Base-by-base conservation (phyloP, 2,329 filamentous ascomycete genomes). In the Rutstroemia sp. region DNA sequence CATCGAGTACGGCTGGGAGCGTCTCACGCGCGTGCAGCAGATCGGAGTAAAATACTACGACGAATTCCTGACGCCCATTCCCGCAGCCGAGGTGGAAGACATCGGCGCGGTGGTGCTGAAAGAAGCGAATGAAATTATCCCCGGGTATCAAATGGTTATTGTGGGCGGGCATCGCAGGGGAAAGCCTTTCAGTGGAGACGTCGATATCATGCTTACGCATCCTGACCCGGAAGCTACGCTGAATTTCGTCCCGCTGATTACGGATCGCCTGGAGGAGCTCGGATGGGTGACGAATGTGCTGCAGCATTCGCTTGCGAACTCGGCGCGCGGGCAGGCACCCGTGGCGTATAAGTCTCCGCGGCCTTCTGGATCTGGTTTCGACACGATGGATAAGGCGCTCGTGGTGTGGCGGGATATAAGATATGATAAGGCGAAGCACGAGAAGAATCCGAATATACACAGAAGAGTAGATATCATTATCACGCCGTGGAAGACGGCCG, bases 11-110 rank as follows among this genome's bases (percentile, higher is more conserved):
- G 91, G 88, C 10, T 97, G 92, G 92, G 69, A 76, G 19, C 76
- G 71, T 0, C 75, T 97, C 1, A 86, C 79, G 0, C 83, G 91
- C 12, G 87, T 89, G 1, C 92, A 96, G 70, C 91, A 97, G 69
- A 95, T 97, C 55, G 92, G 94, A 0, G 76, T 96, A 46, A 97
- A 97, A 69, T 96, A 85, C 72, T 96, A 95, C 69, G 87, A 95
- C 36, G 92, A 97, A 61, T 88, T 99, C 55, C 74, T 81, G 47
- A 71, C 78, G 16, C 83, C 80, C 14, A 89, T 97, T 4, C 80
- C 89, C 0, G 81, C 91, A 1, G 57, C 67, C 0, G 91, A 97
- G 69, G 87, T 90, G 0, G 84, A 89, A 63, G 66, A 69, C 0
- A 95, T 96, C 53, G 82, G 80, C 0, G 65, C 73, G 4, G 75